Base-by-base conservation (phyloP, 768 basidiomycete species). In the Kwoniella bestiolae region DNA sequence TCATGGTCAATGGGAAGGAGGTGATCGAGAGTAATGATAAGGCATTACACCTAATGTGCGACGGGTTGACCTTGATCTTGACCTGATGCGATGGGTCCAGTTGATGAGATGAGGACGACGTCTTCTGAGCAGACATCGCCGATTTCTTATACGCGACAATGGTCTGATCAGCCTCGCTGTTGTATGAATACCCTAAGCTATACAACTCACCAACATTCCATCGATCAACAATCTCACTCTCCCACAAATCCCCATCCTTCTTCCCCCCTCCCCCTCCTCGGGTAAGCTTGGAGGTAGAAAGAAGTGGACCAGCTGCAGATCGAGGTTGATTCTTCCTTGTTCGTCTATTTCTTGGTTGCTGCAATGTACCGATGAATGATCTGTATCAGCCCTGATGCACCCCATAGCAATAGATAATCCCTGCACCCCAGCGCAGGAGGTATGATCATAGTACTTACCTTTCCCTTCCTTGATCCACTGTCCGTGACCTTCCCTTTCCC, bases 211-310 rank as follows among this genome's bases (percentile, higher is more conserved):
- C 71, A 6, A 35, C 18, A 41, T 73, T 69, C 71, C 71, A 73
- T 51, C 71, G 41, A 23, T 51, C 68, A 18, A 73, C 71, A 29
- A 73, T 70, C 11, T 73, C 71, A 45, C 41, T 53, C 34, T 73
- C 71, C 44, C 60, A 63, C 51, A 73, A 49, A 28, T 73, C 68
- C 11, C 46, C 60, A 32, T 73, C 66, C 51, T 56, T 59, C 56
- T 28, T 51, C 29, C 41, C 50, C 8, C 35, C 50, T 23, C 29
- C 50, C 21, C 35, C 35, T 21, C 18, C 29, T 34, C 26, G 29
- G 9, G 52, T 6, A 2, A 18, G 8, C 7, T 34, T 55, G n/a
- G 52, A 47, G 18, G 46, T n/a, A 21, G 25, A 34, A 32, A 23
- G 0, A 8, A 55, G 32, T 12, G 50, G 12, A 8, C 50, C 50